These are phyloP conservation scores for Ascochyta rabiei DNA, from an alignment of 2,329 filamentous ascomycete species.

Conservation along the genomic window DNA sequence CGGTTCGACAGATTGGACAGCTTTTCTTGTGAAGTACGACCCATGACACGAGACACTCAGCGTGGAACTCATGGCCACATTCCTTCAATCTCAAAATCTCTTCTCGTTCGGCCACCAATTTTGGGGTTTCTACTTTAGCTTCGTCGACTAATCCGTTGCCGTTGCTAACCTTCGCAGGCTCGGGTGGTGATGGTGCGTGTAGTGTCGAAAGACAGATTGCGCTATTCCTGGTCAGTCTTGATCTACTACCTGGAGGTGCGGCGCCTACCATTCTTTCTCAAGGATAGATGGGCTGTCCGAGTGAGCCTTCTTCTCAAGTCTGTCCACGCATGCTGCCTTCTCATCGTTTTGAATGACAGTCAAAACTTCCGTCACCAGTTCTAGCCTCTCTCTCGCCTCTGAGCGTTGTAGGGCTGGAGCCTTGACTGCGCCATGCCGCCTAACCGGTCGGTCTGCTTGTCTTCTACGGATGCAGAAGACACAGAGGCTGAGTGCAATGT, in stretches of 20 bases:
- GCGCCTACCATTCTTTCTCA: constrained; percentile 37
- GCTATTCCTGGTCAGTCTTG: constrained; percentile 23
- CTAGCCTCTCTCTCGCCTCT: constrained; percentile 30
- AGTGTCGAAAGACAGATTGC: constrained; percentile 43
- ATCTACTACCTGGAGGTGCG: too few species aligned
- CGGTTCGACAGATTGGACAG: constrained; percentile 40
- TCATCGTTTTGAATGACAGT: constrained; percentile 1
- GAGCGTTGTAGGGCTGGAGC: constrained; percentile 26
- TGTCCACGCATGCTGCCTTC: constrained; percentile 5
- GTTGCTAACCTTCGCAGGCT: constrained; percentile 29
- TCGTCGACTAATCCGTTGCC: constrained; percentile 14
- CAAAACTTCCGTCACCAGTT: constrained; percentile 29
- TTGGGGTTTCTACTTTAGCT: constrained; percentile 2
- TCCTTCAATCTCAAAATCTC: constrained; percentile 34
- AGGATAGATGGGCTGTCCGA: constrained; percentile 25
- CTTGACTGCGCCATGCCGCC: constrained; percentile 14
- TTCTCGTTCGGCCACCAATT: constrained; percentile 17
- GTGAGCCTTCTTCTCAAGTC: neutral
- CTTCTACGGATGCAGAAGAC: constrained; percentile 30
- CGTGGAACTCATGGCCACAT: constrained; percentile 41
- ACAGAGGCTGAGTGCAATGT: constrained; percentile 21
- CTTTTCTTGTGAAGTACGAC: constrained; percentile 37
- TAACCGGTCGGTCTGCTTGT: constrained; percentile 10
- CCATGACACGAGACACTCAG: constrained; percentile 41
- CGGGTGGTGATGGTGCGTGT: constrained; percentile 32